Conservation (phyloP, 805 yeast genomes). For the Ogataea nakhonphanomensis region DNA sequence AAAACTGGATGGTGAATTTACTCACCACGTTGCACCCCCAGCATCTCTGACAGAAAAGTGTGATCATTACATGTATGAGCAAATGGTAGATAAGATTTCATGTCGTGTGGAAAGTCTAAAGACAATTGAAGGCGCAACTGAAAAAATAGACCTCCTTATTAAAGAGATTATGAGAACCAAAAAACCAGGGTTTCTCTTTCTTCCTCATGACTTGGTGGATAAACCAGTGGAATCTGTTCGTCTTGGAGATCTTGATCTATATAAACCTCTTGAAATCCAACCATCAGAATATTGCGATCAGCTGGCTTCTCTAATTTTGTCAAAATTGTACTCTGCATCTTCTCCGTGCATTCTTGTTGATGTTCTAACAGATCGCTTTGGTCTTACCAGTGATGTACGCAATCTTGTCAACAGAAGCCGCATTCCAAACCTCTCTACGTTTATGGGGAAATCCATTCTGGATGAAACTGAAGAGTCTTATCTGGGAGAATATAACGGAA, state of each 20-base stretch:
- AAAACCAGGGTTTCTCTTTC: conserved; percentile 78
- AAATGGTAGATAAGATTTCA: conserved; percentile 53
- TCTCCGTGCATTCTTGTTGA: conserved; percentile 73
- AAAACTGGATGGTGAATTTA: conserved; percentile 29
- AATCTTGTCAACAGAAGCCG: conserved; percentile 47
- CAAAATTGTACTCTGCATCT: conserved; percentile 46
- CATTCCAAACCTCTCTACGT: conserved; percentile 56
- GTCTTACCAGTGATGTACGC: conserved; percentile 42
- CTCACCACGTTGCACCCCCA: conserved; percentile 62
- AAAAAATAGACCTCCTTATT: conserved; percentile 68
- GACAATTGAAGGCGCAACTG: conserved; percentile 45
- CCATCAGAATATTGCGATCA: conserved; percentile 5
- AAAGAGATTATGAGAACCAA: conserved; percentile 49
- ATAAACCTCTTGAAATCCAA: neutral
- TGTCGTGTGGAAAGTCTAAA: conserved; percentile 52
- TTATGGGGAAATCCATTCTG: conserved; percentile 68
- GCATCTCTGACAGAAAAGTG: conserved; percentile 44
- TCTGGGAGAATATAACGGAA: conserved; percentile 73
- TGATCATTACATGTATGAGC: conserved; percentile 63
- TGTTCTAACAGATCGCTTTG: conserved; percentile 61
- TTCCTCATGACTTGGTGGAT: conserved; percentile 70
- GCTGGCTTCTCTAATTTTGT: conserved; percentile 43
- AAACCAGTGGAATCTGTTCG: conserved; percentile 34
- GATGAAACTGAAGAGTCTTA: conserved; percentile 66
- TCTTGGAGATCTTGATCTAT: conserved; percentile 15